A percentile compares a stretch with the other conserved stretches of the same genome.
phyloP scores from a whole-genome alignment of 129 eudicot genomes.

The Sambucus nigra region DNA sequence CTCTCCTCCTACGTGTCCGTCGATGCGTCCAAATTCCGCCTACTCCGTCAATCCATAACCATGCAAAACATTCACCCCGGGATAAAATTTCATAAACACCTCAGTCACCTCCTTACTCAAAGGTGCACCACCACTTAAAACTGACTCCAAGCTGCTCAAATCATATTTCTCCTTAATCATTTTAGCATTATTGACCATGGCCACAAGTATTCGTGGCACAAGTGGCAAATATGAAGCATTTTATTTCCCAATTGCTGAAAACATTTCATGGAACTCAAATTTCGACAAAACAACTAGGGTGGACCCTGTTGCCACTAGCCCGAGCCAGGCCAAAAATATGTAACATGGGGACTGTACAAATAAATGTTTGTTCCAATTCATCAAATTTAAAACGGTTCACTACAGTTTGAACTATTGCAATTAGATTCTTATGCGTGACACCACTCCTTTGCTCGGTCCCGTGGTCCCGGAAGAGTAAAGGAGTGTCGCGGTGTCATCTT shows the following conservation, averaged over 20 bases:
- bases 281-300: slow-evolving; percentile 71
- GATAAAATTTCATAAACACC: slow-evolving; percentile 71
- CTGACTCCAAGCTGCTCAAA: slow-evolving; percentile 36
- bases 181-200: slow-evolving; percentile 57
- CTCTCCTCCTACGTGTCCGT: slow-evolving; percentile 91
- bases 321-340: slow-evolving; percentile 90
- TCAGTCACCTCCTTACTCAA: slow-evolving; percentile 79
- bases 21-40: slow-evolving; percentile 78
- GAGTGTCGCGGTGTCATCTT: slow-evolving; percentile 71
- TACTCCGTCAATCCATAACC: slow-evolving; percentile 95
- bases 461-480: slow-evolving; percentile 93
- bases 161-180: slow-evolving; percentile 42
- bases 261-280: slow-evolving; percentile 79
- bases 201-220: slow-evolving; percentile 89
- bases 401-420: slow-evolving; percentile 71
- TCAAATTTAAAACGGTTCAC: slow-evolving; percentile 36
- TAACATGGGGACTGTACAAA: slow-evolving; percentile 96
- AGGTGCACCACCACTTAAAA: slow-evolving; percentile 86
- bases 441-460: slow-evolving; percentile 93
- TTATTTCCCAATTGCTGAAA: slow-evolving; percentile 49
- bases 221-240: slow-evolving; percentile 54
- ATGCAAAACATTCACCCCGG: slow-evolving; percentile 55
- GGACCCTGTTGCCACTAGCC: slow-evolving; percentile 69
- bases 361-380: slow-evolving; percentile 27
- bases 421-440: slow-evolving; percentile 73